Base-by-base conservation (phyloP, 495 filamentous ascomycete species). In the Penicillium soppii region DNA sequence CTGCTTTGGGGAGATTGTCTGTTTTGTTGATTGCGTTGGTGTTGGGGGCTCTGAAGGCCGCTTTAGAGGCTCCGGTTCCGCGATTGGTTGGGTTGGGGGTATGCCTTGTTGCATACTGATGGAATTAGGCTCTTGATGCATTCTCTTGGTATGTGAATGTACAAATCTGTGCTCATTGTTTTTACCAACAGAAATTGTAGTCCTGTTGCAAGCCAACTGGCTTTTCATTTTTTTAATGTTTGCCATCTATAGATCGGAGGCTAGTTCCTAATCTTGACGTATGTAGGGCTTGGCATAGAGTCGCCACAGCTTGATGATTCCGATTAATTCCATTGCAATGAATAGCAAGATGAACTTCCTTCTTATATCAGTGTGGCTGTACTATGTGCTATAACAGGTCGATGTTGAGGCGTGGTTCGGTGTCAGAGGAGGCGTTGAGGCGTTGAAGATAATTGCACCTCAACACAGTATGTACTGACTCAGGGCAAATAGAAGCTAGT, bases 201-300 rank as follows among this genome's bases (percentile, higher is more conserved):
- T 2, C 17, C 15, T 37, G 37, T 41, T 27, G 19, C 12, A 41
- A 15, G 25, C 29, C 7, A 29, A 35, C 15, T 7, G 2, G 21
- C 25, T 0, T 17, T 46, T 13, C n/a, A n/a, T n/a, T n/a, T n/a
- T n/a, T n/a, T n/a, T n/a, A n/a, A n/a, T 26, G 13, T 25, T 32
- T 42, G 51, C 39, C 46, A 36, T 41, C 30, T 43, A 38, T 49
- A 49, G 47, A 49, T 49, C 27, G 26, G 37, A 21, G 37, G 26
- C 20, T 21, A 49, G 44, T 53, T 43, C 42, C 40, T 62, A 47
- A 62, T 52, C 25, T 52, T 62, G 55, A 62, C 58, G 52, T 62
- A 58, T 58, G 48, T 29, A 37, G 51, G 43, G 25, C 26, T 61
- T 41, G 41, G 47, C 42, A 39, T 25, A 25, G 33, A 37, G 25